phyloP scores from a whole-genome alignment of 2,329 filamentous ascomycete species.

The Cladosporium sp. region DNA sequence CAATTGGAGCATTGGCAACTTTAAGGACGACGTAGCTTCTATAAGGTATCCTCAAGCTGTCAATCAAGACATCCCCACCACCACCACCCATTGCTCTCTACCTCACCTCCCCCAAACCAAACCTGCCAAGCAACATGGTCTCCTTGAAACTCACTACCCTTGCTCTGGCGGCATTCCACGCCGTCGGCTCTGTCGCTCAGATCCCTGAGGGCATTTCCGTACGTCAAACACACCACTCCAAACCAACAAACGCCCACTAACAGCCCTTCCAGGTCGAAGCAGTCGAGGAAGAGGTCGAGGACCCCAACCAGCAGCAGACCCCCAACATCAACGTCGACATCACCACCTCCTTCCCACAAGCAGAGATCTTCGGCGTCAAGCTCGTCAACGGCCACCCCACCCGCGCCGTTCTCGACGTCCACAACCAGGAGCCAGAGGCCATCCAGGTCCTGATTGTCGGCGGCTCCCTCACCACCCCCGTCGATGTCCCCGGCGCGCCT shows the following conservation, averaged over 20 bases:
- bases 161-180: slow-evolving; percentile 65
- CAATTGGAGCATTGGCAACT: background rate
- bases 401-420: slow-evolving; percentile 73
- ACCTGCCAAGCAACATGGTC: slow-evolving; percentile 52
- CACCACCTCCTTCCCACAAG: slow-evolving; percentile 56
- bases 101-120: background rate
- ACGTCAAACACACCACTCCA: slow-evolving; percentile 30
- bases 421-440: slow-evolving; percentile 73
- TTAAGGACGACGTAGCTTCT: background rate
- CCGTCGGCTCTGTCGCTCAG: slow-evolving; percentile 60
- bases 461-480: slow-evolving; percentile 63
- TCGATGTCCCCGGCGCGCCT: slow-evolving; percentile 46
- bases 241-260: slow-evolving; percentile 16
- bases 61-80: background rate
- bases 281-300: slow-evolving; percentile 26
- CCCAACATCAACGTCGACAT: slow-evolving; percentile 56
- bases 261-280: slow-evolving; percentile 19
- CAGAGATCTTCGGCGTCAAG: slow-evolving; percentile 89
- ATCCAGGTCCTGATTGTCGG: slow-evolving; percentile 72
- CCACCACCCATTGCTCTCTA: no score
- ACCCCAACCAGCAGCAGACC: slow-evolving; percentile 43
- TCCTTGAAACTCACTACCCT: slow-evolving; percentile 67
- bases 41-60: background rate
- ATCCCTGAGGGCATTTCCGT: slow-evolving; percentile 27
- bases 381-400: slow-evolving; percentile 89